These are phyloP conservation scores for Ulvella scutata DNA, from an alignment of 139 green algal genomes.

Conservation along the genomic window DNA sequence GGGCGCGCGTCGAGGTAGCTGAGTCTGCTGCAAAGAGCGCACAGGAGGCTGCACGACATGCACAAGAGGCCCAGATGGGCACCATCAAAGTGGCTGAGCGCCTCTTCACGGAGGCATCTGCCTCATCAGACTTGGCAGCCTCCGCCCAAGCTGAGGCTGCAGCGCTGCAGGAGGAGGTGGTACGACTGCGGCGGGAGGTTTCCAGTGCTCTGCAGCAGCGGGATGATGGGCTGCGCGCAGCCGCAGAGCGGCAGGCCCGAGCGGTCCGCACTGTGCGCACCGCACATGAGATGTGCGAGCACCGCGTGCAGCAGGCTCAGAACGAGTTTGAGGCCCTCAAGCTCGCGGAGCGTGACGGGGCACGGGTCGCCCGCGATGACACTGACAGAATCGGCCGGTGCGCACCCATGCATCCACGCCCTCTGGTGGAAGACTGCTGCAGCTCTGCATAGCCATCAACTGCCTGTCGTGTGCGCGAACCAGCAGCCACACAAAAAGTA, in stretches of 20 bases:
- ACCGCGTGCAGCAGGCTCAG: background rate
- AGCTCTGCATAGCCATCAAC: too few species aligned
- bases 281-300: background rate
- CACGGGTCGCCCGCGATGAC: background rate
- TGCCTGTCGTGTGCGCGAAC: too few species aligned
- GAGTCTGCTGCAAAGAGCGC: background rate
- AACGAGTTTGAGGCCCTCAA: background rate
- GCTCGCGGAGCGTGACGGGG: background rate
- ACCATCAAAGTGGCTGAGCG: background rate
- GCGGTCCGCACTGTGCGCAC: background rate
- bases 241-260: background rate
- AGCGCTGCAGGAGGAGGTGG: background rate
- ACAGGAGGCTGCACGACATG: background rate
- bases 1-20: background rate
- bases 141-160: background rate
- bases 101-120: background rate
- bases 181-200: background rate
- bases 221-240: background rate
- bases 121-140: background rate
- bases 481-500: too few species aligned
- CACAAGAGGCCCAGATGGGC: background rate
- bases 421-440: background rate
- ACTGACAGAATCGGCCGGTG: background rate
- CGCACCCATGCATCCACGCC: background rate
- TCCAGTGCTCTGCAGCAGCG: background rate